Evolutionary conservation across 1,139 yeast species (phyloP).

Genomic region (Scheffersomyces parashehatae): DNA sequence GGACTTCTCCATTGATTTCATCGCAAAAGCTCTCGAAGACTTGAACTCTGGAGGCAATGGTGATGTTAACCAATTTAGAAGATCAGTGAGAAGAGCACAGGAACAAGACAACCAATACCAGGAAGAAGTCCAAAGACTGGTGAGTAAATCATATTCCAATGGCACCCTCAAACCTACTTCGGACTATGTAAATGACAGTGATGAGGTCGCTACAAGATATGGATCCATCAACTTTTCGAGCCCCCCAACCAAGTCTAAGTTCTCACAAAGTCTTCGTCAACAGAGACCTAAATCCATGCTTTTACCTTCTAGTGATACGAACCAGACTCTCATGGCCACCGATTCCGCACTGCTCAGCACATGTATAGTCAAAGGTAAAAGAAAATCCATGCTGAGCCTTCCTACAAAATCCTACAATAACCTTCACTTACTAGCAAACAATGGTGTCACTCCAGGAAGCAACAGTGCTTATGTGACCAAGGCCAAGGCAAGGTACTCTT

Average conservation of each 20-base stretch:
- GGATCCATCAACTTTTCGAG: constrained; percentile 33
- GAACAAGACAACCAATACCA: constrained; percentile 10
- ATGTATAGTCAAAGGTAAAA: constrained; percentile 13
- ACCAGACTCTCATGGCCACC: constrained; percentile 2
- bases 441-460: constrained; percentile 33
- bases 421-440: constrained; percentile 24
- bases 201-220: constrained; percentile 41
- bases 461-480: constrained; percentile 57
- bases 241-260: constrained; percentile 8
- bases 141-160: constrained; percentile 10
- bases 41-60: constrained; percentile 67
- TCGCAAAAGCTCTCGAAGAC: constrained; percentile 64
- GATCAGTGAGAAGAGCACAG: constrained; percentile 34
- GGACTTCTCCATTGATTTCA: constrained; percentile 50
- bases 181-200: constrained; percentile 36
- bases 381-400: constrained; percentile 10
- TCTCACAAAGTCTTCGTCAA: background rate
- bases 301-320: constrained; percentile 9
- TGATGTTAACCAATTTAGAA: constrained; percentile 46
- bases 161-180: constrained; percentile 26
- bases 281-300: constrained; percentile 48
- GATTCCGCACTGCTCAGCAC: constrained; percentile 15
- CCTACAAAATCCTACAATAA: constrained; percentile 31
- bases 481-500: constrained; percentile 69
- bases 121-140: constrained; percentile 3